Evolutionary conservation across 2,329 filamentous ascomycete genomes (phyloP), one percentile per base, ranked within the genome.

Genomic region (Phialocephala subalpina): DNA sequence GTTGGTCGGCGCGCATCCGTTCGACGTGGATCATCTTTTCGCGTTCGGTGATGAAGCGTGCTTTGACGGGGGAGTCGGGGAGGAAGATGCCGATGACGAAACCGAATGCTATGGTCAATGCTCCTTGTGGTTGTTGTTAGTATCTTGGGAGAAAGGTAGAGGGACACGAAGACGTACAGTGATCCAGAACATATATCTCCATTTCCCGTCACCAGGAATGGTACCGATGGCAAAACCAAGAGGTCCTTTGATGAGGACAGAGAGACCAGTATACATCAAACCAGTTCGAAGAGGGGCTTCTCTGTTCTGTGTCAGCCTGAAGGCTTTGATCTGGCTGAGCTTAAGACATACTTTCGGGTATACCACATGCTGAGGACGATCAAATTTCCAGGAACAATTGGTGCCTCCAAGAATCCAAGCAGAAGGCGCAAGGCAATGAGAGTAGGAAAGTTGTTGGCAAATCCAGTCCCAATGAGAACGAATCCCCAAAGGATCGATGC

Each of bases 1-100:
- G 86, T 76, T 86, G 81, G 75, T 88, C 86, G 60, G 82, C 79
- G 52, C 80, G 82, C 60, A 87, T 79, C 58, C 84, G 82, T 73
- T 83, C 82, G 40, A 85, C 76, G 2, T 85, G 77, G 0, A 79
- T 80, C 3, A 81, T 79, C 67, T 79, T 79, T 70, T 82, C 78
- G 8, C 67, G 70, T 40, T 78, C 74, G 1, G 73, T 77, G 38
- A 82, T 68, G 74, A 78, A 82, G 6, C 62, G 61, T 3, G 83
- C 81, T 57, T 79, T 75, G 71, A 85, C 81, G 0, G 82, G 83
- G 5, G 79, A 82, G 71, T 84, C 83, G 0, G 84, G 84, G 22
- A 86, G 74, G 67, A 82, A 67, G 73, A 78, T 80, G 36, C 78
- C 74, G 67, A 83, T 82, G 3, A 81, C 58, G 2, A 80, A 16